phyloP scores from a whole-genome alignment of 23 red algal species.

The Agarophyton chilense region DNA sequence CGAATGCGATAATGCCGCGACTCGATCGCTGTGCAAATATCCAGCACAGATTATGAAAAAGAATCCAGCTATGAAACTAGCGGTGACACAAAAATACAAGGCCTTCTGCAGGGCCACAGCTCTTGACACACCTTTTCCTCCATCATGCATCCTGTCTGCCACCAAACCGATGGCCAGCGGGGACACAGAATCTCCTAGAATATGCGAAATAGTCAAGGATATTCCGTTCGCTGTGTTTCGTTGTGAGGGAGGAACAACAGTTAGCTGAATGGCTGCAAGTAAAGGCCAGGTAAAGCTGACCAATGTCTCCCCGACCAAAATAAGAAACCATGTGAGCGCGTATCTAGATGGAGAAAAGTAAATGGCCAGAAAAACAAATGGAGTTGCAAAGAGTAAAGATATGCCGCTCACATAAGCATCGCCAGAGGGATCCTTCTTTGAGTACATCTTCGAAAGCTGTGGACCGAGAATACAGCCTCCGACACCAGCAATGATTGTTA shows the following conservation, averaged over 20 bases:
- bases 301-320: constrained; percentile 68
- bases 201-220: constrained; percentile 64
- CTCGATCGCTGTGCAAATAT: constrained; percentile 54
- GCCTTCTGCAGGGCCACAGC: constrained; percentile 75
- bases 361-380: constrained; percentile 72
- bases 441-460: constrained; percentile 47
- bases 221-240: constrained; percentile 78
- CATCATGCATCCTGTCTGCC: constrained; percentile 71
- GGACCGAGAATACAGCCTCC: constrained; percentile 70
- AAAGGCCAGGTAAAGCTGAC: constrained; percentile 80
- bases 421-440: constrained; percentile 29
- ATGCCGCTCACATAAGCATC: constrained; percentile 72
- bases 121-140: constrained; percentile 40
- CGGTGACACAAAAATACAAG: constrained; percentile 63
- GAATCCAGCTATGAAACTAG: constrained; percentile 66
- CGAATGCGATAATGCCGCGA: constrained; percentile 30
- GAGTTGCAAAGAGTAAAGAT: constrained; percentile 66
- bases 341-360: constrained; percentile 54
- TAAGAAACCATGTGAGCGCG: constrained; percentile 61
- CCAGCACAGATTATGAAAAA: constrained; percentile 74
- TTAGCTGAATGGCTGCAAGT: constrained; percentile 69
- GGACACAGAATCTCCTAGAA: constrained; percentile 71
- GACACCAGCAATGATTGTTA: constrained; percentile 71
- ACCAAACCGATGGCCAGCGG: constrained; percentile 70
- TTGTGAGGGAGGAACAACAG: constrained; percentile 64